phyloP scores from a whole-genome alignment of 2,329 filamentous ascomycete genomes.

The Pleoardoris graminearum region DNA sequence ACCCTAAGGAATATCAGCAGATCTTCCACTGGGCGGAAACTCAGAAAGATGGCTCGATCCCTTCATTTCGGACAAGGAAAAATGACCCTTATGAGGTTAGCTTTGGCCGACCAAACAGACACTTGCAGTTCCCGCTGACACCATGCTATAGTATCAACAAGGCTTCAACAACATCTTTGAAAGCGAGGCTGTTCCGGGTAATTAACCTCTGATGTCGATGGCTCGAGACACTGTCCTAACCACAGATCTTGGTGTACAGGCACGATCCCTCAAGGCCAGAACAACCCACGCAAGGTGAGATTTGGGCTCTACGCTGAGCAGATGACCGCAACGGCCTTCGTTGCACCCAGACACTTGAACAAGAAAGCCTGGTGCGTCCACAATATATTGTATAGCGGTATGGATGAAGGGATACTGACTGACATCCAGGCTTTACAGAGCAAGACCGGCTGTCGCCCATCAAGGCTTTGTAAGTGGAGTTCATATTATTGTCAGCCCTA shows the following conservation, averaged over 20 bases:
- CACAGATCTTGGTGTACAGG: conserved; percentile 21
- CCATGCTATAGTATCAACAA: conserved; percentile 53
- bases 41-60: conserved; percentile 60
- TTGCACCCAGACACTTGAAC: conserved; percentile 43
- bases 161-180: conserved; percentile 60
- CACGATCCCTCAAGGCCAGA: conserved; percentile 53
- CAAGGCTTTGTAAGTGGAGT: conserved; percentile 41
- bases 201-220: conserved; percentile 8
- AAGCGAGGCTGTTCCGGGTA: conserved; percentile 51
- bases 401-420: background rate
- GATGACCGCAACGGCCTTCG: conserved; percentile 42
- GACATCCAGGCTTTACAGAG: conserved; percentile 37
- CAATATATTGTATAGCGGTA: conserved; percentile 4
- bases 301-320: conserved; percentile 45
- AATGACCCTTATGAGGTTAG: conserved; percentile 59
- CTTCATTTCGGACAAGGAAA: conserved; percentile 57
- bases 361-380: conserved; percentile 32
- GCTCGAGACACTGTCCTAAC: conserved; percentile 18
- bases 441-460: conserved; percentile 44
- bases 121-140: conserved; percentile 11
- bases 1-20: conserved; percentile 45
- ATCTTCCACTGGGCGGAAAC: conserved; percentile 60
- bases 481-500: conserved; percentile 12
- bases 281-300: conserved; percentile 43
- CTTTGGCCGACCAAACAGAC: conserved; percentile 8